Conservation (phyloP, 305 asterid species). For the Fraxinus greggii region DNA sequence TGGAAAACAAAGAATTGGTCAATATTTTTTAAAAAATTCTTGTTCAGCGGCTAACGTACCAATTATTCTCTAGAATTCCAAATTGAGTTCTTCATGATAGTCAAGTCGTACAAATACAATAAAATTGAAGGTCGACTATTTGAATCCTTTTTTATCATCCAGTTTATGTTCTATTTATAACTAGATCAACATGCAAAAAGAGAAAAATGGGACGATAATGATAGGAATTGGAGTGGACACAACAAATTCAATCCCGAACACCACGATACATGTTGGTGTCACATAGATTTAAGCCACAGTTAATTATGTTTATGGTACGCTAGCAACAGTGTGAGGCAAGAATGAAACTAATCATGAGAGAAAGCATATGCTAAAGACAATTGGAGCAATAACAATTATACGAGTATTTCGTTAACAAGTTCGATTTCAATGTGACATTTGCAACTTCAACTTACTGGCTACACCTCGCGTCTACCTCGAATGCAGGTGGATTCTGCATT, state of each 20-base stretch:
- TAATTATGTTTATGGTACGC: not conserved
- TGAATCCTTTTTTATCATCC: not conserved
- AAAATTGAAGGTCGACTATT: not conserved
- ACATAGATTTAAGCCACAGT: not conserved
- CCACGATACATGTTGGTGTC: not conserved
- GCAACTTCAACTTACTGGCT: conserved; percentile 26
- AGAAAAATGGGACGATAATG: not conserved
- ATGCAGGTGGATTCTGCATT: conserved; percentile 20
- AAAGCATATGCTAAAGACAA: conserved; percentile 10
- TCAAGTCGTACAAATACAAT: conserved; percentile 15
- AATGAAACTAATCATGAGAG: not conserved
- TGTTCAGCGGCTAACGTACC: not conserved
- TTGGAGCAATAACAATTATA: conserved; percentile 20
- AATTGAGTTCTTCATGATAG: conserved; percentile 32
- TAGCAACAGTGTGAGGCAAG: not conserved
- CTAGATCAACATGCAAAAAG: not conserved
- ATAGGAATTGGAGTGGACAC: not conserved
- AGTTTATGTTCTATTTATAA: not conserved
- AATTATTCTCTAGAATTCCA: conserved; percentile 7
- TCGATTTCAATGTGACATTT: conserved; percentile 31
- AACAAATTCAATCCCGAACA: not conserved
- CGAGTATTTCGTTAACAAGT: conserved; percentile 32
- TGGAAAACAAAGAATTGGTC: conserved; percentile 23
- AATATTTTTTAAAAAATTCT: conserved; percentile 7
- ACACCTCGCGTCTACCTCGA: conserved; percentile 22